phyloP scores from a whole-genome alignment of 2,329 filamentous ascomycete species.

The Oidium heveae region DNA sequence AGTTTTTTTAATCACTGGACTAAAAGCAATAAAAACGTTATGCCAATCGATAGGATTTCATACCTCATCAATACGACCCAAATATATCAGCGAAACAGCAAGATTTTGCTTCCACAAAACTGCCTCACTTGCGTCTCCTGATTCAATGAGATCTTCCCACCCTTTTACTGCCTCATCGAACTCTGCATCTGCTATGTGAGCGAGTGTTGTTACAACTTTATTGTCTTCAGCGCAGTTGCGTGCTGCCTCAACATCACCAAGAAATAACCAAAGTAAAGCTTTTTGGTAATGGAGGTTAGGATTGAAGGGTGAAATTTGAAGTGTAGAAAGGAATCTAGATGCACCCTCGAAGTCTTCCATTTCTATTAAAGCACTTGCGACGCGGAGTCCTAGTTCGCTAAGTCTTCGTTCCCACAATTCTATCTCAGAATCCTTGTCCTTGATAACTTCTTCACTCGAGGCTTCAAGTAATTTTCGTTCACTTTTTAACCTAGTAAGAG shows the following conservation, averaged over 20 bases:
- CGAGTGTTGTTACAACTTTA: slow-evolving; percentile 36
- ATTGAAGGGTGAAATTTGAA: slow-evolving; percentile 16
- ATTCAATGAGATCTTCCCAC: slow-evolving; percentile 29
- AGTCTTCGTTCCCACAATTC: slow-evolving; percentile 48
- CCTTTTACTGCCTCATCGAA: slow-evolving; percentile 35
- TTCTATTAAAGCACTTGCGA: slow-evolving; percentile 44
- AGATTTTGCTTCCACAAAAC: slow-evolving; percentile 61
- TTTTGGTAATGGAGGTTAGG: slow-evolving; percentile 20
- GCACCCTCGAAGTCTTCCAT: slow-evolving; percentile 77
- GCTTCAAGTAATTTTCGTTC: not conserved
- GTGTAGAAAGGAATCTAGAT: slow-evolving; percentile 38
- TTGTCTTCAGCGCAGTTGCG: slow-evolving; percentile 18
- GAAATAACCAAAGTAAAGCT: slow-evolving; percentile 48
- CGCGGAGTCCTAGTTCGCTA: slow-evolving; percentile 44
- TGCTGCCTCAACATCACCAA: slow-evolving; percentile 53
- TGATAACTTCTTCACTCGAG: not conserved
- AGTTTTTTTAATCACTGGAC: too few species aligned
- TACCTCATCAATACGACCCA: slow-evolving; percentile 49
- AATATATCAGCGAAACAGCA: slow-evolving; percentile 64
- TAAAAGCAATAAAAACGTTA: too few species aligned
- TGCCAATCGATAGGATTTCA: slow-evolving; percentile 5
- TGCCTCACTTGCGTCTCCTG: slow-evolving; percentile 17
- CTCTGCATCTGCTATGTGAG: slow-evolving; percentile 54
- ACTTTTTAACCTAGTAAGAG: slow-evolving; percentile 24
- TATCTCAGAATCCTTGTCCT: slow-evolving; percentile 16